Evolutionary conservation across 495 filamentous ascomycete species (phyloP).

Genomic region (Penicillium herquei): DNA sequence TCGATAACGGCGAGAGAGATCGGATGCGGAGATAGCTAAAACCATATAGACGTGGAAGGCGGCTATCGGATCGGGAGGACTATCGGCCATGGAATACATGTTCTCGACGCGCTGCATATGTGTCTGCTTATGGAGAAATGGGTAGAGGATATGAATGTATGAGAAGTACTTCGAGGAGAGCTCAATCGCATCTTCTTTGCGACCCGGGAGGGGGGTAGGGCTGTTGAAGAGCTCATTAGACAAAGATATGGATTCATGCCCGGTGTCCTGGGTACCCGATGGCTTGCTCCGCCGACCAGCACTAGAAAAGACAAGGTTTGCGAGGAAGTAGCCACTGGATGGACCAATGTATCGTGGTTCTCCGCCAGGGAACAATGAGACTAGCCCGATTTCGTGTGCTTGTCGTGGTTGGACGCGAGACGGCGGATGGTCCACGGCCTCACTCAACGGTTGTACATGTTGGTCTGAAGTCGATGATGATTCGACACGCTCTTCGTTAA

Average conservation of each 20-base stretch:
- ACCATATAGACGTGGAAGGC: slow-evolving; percentile 48
- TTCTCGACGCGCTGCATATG: slow-evolving; percentile 33
- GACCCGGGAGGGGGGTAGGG: slow-evolving; percentile 33
- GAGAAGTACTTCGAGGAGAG: slow-evolving; percentile 42
- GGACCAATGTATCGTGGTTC: slow-evolving; percentile 41
- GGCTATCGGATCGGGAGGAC: slow-evolving; percentile 13
- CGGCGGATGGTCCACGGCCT: neutral
- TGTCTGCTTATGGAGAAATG: slow-evolving; percentile 42
- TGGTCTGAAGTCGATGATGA: neutral
- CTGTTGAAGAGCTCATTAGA: slow-evolving; percentile 35
- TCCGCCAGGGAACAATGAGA: slow-evolving; percentile 34
- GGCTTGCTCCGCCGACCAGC: slow-evolving; percentile 28
- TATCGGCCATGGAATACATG: slow-evolving; percentile 25
- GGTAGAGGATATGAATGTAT: slow-evolving; percentile 40
- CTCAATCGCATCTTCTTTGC: slow-evolving; percentile 34
- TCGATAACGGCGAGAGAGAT: slow-evolving; percentile 39
- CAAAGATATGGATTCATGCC: slow-evolving; percentile 15
- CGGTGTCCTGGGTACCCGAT: neutral
- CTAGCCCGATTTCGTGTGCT: slow-evolving; percentile 39
- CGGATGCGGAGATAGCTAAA: slow-evolving; percentile 41
- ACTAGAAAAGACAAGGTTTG: slow-evolving; percentile 40
- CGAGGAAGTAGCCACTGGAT: slow-evolving; percentile 43
- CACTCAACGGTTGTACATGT: slow-evolving; percentile 5
- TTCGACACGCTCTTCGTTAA: no score
- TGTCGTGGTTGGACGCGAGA: slow-evolving; percentile 22